These are phyloP conservation scores for Colletotrichum nymphaeae DNA, from an alignment of 2,329 filamentous ascomycete species.

Conservation along the genomic window DNA sequence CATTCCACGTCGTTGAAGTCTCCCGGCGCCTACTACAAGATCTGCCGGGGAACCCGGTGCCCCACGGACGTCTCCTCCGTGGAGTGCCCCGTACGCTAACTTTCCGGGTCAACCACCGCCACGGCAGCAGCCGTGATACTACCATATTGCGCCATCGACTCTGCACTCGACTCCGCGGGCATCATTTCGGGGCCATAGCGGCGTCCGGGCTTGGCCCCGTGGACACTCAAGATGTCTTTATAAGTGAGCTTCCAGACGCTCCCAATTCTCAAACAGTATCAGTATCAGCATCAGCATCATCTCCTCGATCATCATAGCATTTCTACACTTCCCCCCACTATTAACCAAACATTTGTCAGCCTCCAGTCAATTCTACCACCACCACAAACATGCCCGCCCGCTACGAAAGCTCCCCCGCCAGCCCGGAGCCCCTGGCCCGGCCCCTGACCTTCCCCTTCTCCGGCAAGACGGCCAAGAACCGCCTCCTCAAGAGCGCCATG, in stretches of 20 bases:
- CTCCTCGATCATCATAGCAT: neutral
- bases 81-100: neutral
- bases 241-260: neutral
- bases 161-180: neutral
- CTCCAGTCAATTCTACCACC: neutral
- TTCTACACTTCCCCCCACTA: neutral
- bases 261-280: neutral
- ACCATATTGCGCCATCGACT: no score
- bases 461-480: constrained; percentile 67
- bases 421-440: constrained; percentile 47
- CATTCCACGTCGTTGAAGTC: neutral
- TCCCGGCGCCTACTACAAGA: neutral
- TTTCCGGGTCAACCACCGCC: neutral
- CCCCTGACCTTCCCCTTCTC: constrained; percentile 63
- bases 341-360: neutral
- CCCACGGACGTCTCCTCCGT: neutral
- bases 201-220: neutral
- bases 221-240: neutral
- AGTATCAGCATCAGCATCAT: neutral
- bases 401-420: constrained; percentile 12
- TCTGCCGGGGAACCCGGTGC: no score
- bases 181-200: neutral
- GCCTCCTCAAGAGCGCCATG: constrained; percentile 77
- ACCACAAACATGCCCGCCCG: constrained; percentile 9
- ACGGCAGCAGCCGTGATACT: neutral